Base-by-base conservation (phyloP, 306 rosid genomes). In the Vachellia pachyceras region DNA sequence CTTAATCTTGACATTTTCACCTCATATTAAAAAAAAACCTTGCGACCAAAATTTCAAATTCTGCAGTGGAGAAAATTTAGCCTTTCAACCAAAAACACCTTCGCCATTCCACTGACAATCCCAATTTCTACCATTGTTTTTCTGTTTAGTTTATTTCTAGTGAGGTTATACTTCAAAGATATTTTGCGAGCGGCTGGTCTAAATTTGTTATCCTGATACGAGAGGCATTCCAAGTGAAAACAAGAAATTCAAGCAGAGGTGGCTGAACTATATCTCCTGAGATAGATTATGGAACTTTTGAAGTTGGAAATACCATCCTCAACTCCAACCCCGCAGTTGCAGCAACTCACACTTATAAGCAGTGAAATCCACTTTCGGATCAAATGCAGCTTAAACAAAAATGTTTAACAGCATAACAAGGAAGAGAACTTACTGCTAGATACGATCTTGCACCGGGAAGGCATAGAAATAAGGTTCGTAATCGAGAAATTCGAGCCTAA, bases 391-490 rank as follows among this genome's bases (percentile, higher is more conserved):
- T 72, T 8, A 55, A 71, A 10, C 5, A 42, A 2, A 57, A 14
- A 70, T 3, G 37, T 42, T 40, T 6, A 41, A 42, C 29, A 65
- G 15, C 23, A 22, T 58, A 10, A 11, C 7, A 41, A 33, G 15
- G 4, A 25, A 33, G 22, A 45, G 44, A 50, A 87, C 90, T 85
- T 66, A 94, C 98, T 85, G 63, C 89, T 92, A 80, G 98, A 94
- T 73, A 94, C 89, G 79, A 94, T 91, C 80, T 85, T 90, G 97
- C 98, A 94, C 85, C 88, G 91, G 61, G 97, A 92, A 37, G 90
- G 90, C 69, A 91, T 75, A 57, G 95, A 89, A 83, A 91, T 86
- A 73, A 94, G 86, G 79, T 70, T 88, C 11, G 89, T 39, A 17
- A 84, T 80, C 4, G 90, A 86, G 61, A 91, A 86, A 88, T 87